phyloP scores from a whole-genome alignment of 75 land plant genomes.

The Selaginella moellendorffii region DNA sequence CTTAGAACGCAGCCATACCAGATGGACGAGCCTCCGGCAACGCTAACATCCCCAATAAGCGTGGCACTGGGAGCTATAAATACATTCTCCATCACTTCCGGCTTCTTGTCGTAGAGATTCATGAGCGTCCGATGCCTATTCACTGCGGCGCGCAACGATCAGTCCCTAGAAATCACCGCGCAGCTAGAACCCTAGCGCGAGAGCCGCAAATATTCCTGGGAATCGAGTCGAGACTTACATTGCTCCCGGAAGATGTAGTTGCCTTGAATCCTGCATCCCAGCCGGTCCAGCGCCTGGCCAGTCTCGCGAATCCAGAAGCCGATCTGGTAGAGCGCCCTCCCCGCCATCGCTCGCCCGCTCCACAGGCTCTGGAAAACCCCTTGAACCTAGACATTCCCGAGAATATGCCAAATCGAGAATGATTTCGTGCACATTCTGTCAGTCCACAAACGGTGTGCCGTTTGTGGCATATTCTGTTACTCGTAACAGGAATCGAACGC shows the following conservation, averaged over 20 bases:
- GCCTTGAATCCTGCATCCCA: constrained; percentile 75
- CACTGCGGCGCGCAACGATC: too few relatives aligned
- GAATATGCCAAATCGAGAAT: too few relatives aligned
- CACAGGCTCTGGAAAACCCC: too few relatives aligned
- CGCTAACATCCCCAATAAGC: constrained; percentile 68
- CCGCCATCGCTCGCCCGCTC: too few relatives aligned
- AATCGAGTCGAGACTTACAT: constrained; percentile 10
- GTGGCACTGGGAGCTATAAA: constrained; percentile 93
- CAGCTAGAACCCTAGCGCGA: too few relatives aligned
- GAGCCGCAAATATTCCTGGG: too few relatives aligned
- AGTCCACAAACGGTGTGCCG: too few relatives aligned
- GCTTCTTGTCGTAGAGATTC: constrained; percentile 73
- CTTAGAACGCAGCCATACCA: constrained; percentile 93
- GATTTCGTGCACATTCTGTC: too few relatives aligned
- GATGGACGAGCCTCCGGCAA: constrained; percentile 64
- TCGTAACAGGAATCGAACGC: too few relatives aligned
- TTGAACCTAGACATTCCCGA: too few relatives aligned
- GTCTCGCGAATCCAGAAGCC: constrained; percentile 88
- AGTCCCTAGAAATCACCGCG: too few relatives aligned
- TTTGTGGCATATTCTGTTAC: too few relatives aligned
- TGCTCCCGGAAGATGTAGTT: constrained; percentile 35
- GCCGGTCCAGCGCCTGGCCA: constrained; percentile 89
- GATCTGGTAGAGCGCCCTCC: constrained; percentile 53
- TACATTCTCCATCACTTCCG: constrained; percentile 45
- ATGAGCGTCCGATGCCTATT: constrained; percentile 75